Percentiles rank a stretch among this genome's conserved stretches.
These are phyloP conservation scores for Neodidymelliopsis sp. DNA, from an alignment of 2,329 filamentous ascomycete species.

Conservation along the genomic window DNA sequence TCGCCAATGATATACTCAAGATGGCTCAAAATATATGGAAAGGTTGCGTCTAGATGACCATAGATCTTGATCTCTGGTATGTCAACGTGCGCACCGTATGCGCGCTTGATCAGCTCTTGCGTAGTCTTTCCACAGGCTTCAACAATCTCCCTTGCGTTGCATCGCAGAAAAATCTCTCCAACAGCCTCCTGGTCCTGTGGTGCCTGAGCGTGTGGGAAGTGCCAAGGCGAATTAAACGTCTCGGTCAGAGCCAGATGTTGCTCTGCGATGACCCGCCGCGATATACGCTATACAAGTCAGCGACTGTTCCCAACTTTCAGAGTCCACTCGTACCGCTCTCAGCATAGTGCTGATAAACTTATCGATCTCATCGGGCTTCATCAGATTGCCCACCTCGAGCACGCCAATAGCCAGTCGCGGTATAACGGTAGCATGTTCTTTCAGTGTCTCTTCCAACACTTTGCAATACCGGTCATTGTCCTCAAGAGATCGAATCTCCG, in stretches of 20 bases:
- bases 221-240: constrained; percentile 89
- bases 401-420: constrained; percentile 95
- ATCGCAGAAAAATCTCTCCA: constrained; percentile 93
- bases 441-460: constrained; percentile 78
- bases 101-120: constrained; percentile 74
- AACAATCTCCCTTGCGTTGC: constrained; percentile 88
- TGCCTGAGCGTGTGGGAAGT: constrained; percentile 78
- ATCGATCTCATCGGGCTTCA: constrained; percentile 83
- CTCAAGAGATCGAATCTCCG: constrained; percentile 82
- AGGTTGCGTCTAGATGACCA: constrained; percentile 87
- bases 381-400: constrained; percentile 83
- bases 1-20: constrained; percentile 98
- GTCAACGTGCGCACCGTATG: constrained; percentile 73
- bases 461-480: constrained; percentile 91
- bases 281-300: constrained; percentile 73
- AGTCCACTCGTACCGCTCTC: constrained; percentile 71
- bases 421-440: constrained; percentile 90
- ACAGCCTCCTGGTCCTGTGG: constrained; percentile 80
- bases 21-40: constrained; percentile 95
- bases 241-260: constrained; percentile 95
- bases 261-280: constrained; percentile 93
- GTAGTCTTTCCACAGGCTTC: constrained; percentile 81
- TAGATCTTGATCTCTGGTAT: constrained; percentile 84
- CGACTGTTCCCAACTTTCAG: background rate
- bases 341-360: constrained; percentile 95